Evolutionary conservation across 495 filamentous ascomycete genomes (phyloP).

Genomic region (Aspergillus diversus): DNA sequence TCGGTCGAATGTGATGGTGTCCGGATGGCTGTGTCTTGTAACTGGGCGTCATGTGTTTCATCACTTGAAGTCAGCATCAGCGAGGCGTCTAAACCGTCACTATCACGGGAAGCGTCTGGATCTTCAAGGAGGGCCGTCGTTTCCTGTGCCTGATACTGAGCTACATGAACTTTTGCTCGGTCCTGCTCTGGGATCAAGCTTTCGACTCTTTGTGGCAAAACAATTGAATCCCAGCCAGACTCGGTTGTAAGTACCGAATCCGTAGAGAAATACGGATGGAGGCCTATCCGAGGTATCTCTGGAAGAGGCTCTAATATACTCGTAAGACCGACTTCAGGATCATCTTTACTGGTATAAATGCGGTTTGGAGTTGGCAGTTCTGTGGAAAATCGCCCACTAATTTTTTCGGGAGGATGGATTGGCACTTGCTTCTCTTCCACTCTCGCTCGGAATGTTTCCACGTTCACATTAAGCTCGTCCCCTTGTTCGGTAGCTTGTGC

Average conservation of each 20-base stretch:
- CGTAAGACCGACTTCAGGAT: constrained; percentile 40
- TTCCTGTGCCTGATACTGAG: constrained; percentile 55
- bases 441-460: constrained; percentile 83
- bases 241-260: constrained; percentile 69
- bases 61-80: constrained; percentile 2
- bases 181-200: constrained; percentile 83
- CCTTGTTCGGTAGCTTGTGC: constrained; percentile 77
- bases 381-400: constrained; percentile 64
- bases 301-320: constrained; percentile 49
- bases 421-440: constrained; percentile 60
- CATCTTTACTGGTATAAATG: constrained; percentile 41
- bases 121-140: constrained; percentile 17
- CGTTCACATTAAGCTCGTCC: constrained; percentile 90
- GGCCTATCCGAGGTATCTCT: constrained; percentile 49
- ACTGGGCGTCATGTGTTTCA: background rate
- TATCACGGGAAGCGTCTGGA: constrained; percentile 5
- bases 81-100: constrained; percentile 1
- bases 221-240: constrained; percentile 66
- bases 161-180: constrained; percentile 70
- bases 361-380: constrained; percentile 56
- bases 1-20: no score
- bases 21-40: background rate
- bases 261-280: constrained; percentile 66
- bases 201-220: constrained; percentile 77
- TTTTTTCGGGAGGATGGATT: constrained; percentile 69